Evolutionary conservation across 2,329 filamentous ascomycete genomes (phyloP).

Genomic region (Clarireedia paspali): DNA sequence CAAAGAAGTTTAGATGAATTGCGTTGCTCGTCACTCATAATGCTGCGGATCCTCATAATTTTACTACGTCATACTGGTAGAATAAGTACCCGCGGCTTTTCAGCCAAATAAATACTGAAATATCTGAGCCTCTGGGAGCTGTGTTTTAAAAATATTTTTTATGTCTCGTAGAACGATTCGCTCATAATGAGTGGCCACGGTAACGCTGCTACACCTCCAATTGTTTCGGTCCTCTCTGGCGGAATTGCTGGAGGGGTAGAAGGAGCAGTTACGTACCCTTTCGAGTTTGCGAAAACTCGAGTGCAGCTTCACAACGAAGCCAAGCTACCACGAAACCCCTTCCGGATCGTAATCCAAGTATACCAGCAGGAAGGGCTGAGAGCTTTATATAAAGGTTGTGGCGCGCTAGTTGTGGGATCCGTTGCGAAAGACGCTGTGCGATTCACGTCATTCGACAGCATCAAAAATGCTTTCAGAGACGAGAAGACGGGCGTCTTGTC

Average conservation of each 20-base stretch:
- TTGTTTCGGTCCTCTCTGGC: constrained; percentile 22
- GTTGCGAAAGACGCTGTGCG: constrained; percentile 58
- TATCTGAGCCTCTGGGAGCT: too few species aligned
- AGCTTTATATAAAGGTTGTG: constrained; percentile 37
- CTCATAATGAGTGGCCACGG: neutral
- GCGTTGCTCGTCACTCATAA: too few species aligned
- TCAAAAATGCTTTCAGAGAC: constrained; percentile 56
- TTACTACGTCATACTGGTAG: too few species aligned
- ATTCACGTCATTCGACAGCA: constrained; percentile 58
- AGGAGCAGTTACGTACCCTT: constrained; percentile 39
- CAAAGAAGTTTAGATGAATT: too few species aligned
- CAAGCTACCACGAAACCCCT: constrained; percentile 46
- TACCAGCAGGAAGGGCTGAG: constrained; percentile 47
- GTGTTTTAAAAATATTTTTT: too few species aligned
- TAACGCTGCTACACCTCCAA: constrained; percentile 9
- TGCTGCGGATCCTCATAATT: too few species aligned
- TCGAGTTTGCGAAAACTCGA: constrained; percentile 61
- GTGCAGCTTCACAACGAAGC: constrained; percentile 43
- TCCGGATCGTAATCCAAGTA: constrained; percentile 46
- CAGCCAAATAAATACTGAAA: too few species aligned
- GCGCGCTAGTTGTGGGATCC: constrained; percentile 16
- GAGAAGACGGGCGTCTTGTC: constrained; percentile 47
- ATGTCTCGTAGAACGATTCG: too few species aligned
- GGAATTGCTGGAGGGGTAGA: constrained; percentile 21
- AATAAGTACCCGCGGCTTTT: too few species aligned